These are phyloP conservation scores for Esteya vermicola DNA, from an alignment of 2,329 filamentous ascomycete genomes.

Conservation along the genomic window DNA sequence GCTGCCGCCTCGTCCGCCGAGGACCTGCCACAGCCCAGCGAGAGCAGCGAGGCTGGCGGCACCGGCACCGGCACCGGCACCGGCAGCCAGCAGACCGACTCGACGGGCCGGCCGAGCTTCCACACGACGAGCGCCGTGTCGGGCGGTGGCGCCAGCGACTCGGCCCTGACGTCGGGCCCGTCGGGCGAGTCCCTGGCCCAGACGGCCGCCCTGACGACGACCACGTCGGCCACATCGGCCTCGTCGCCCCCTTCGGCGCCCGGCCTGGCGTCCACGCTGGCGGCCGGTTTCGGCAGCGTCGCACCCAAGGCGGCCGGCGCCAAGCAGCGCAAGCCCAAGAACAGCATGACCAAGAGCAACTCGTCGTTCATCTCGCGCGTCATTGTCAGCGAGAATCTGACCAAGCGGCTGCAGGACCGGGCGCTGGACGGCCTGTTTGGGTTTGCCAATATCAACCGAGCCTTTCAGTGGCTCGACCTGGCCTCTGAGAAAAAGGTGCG, in stretches of 20 bases:
- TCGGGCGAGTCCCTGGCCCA: too few relatives aligned
- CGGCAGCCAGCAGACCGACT: constrained; percentile 2
- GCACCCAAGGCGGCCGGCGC: constrained; percentile 51
- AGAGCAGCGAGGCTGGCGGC: constrained; percentile 7
- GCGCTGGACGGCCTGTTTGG: constrained; percentile 68
- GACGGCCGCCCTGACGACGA: constrained; percentile 26
- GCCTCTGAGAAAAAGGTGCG: constrained; percentile 55
- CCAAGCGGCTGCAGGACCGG: constrained; percentile 68
- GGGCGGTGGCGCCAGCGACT: constrained; percentile 8
- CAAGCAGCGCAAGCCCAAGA: constrained; percentile 89
- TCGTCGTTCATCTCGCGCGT: constrained; percentile 97
- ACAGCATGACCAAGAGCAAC: constrained; percentile 96
- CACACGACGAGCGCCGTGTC: constrained; percentile 9
- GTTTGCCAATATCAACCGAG: constrained; percentile 91
- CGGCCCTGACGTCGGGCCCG: constrained; percentile 22
- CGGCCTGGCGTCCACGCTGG: constrained; percentile 36
- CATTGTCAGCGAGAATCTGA: constrained; percentile 71
- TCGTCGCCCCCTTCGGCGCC: neutral
- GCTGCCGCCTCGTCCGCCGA: constrained; percentile 1
- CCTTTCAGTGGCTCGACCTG: constrained; percentile 91
- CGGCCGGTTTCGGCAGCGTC: constrained; percentile 36
- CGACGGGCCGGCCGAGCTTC: constrained; percentile 9
- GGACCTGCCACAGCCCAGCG: constrained; percentile 8
- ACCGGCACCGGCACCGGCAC: neutral
- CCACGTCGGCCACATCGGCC: constrained; percentile 20